A percentile compares a stretch with the other conserved stretches of the same genome.
Conservation (phyloP, 805 yeast genomes). For the Jamesozyma rosinii region DNA sequence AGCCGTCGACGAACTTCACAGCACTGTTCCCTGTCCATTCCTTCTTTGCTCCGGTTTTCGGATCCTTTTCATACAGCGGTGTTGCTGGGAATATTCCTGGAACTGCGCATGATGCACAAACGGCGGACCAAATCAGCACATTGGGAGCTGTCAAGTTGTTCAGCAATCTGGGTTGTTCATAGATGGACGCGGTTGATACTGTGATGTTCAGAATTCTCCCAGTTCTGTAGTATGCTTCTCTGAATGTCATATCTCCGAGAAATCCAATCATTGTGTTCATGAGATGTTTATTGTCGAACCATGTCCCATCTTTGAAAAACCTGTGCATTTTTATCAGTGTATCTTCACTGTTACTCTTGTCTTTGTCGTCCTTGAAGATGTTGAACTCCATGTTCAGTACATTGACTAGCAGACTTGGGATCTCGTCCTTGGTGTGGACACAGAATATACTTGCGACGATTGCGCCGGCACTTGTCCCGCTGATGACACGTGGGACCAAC, state of each 20-base stretch:
- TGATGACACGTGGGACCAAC: constrained; percentile 73
- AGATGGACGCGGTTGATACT: constrained; percentile 82
- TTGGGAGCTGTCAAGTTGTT: constrained; percentile 75
- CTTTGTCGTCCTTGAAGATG: constrained; percentile 50
- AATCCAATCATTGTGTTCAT: constrained; percentile 65
- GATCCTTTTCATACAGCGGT: constrained; percentile 74
- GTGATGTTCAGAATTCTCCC: constrained; percentile 90
- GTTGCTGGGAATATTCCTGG: constrained; percentile 88
- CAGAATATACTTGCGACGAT: constrained; percentile 86
- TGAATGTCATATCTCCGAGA: constrained; percentile 83
- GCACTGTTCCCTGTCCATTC: constrained; percentile 72
- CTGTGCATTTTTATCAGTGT: constrained; percentile 43
- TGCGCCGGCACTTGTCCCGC: constrained; percentile 95
- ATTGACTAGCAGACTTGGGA: constrained; percentile 42
- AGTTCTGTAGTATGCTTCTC: constrained; percentile 89
- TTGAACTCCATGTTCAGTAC: constrained; percentile 39
- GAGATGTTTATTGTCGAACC: constrained; percentile 71
- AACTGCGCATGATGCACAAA: constrained; percentile 86
- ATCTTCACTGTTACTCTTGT: constrained; percentile 43
- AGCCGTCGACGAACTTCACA: constrained; percentile 86
- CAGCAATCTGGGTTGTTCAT: constrained; percentile 81
- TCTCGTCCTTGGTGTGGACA: constrained; percentile 67
- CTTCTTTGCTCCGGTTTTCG: constrained; percentile 56
- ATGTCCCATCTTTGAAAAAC: constrained; percentile 75
- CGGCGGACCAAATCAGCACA: constrained; percentile 79